Percentiles rank a stretch among this genome's conserved stretches.
phyloP scores from a whole-genome alignment of 352 stramenopile genomes.

The Phytophthora crassamura region DNA sequence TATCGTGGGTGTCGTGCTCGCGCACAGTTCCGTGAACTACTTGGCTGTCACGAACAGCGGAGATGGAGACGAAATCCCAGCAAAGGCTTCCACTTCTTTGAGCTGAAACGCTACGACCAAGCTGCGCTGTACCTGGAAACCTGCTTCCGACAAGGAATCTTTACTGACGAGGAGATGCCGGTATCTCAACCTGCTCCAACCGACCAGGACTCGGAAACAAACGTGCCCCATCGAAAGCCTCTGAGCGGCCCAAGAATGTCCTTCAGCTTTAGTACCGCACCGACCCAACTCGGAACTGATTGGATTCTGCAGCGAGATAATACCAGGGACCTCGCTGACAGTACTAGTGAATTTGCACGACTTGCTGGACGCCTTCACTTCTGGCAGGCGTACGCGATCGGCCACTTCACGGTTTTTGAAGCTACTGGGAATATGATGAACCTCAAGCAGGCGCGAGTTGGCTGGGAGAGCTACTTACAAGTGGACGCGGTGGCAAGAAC shows the following conservation, averaged over 20 bases:
- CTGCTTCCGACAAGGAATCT: conserved; percentile 55
- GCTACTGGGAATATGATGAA: conserved; percentile 51
- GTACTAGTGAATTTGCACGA: conserved; percentile 1
- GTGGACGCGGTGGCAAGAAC: conserved; percentile 16
- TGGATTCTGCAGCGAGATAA: conserved; percentile 31
- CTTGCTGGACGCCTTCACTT: conserved; percentile 45
- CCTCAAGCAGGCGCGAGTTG: conserved; percentile 45
- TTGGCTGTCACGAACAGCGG: conserved; percentile 37
- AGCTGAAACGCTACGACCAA: conserved; percentile 40
- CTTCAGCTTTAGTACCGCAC: conserved; percentile 58
- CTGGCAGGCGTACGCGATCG: conserved; percentile 64
- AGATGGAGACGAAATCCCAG: conserved; percentile 64
- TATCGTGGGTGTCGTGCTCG: conserved; percentile 53
- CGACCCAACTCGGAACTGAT: conserved; percentile 35
- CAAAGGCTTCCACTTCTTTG: conserved; percentile 53
- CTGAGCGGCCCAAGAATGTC: conserved; percentile 48
- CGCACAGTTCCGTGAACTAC: conserved; percentile 41
- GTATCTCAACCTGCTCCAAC: neutral
- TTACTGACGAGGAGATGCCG: conserved; percentile 8
- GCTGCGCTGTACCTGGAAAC: conserved; percentile 60
- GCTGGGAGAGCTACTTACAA: conserved; percentile 52
- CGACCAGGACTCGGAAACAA: neutral
- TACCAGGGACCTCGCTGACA: neutral
- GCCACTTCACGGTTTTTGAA: conserved; percentile 62
- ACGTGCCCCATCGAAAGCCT: conserved; percentile 4